These are phyloP conservation scores for Acorus gramineus DNA, from an alignment of 106 monocot genomes.

Conservation along the genomic window DNA sequence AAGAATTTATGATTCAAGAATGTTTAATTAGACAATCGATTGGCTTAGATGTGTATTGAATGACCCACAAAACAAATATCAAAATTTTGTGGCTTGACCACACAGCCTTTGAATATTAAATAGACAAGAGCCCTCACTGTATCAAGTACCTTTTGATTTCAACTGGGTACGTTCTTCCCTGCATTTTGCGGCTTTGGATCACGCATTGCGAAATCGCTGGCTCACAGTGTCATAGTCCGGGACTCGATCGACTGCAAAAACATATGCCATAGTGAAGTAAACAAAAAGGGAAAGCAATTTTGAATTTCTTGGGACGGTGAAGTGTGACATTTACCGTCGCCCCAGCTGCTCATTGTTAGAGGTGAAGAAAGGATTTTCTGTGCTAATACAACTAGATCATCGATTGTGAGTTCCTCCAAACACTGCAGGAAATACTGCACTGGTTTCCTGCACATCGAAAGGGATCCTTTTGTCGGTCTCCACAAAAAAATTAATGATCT, in stretches of 20 bases:
- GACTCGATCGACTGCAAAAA: constrained; percentile 43
- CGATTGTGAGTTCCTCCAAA: constrained; percentile 56
- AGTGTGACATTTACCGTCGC: constrained; percentile 40
- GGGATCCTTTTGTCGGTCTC: too few species aligned
- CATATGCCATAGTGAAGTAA: neutral
- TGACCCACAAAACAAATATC: too few species aligned
- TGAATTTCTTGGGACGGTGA: neutral
- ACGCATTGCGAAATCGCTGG: constrained; percentile 7
- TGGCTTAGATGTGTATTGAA: too few species aligned
- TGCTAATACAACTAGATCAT: constrained; percentile 47
- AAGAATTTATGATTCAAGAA: too few species aligned
- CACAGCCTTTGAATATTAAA: too few species aligned
- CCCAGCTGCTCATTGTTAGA: constrained; percentile 61
- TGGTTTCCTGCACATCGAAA: constrained; percentile 42
- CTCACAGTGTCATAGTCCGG: constrained; percentile 39
- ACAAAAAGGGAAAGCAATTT: neutral
- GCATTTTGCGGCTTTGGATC: too few species aligned
- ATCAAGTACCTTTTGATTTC: too few species aligned
- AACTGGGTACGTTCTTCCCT: too few species aligned
- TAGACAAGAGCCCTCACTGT: too few species aligned
- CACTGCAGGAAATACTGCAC: constrained; percentile 58
- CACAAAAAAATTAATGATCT: too few species aligned
- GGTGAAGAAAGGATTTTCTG: constrained; percentile 55
- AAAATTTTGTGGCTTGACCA: too few species aligned
- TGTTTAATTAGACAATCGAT: too few species aligned